Evolutionary conservation across 2,329 filamentous ascomycete genomes (phyloP).

Genomic region (Ciborinia camelliae): DNA sequence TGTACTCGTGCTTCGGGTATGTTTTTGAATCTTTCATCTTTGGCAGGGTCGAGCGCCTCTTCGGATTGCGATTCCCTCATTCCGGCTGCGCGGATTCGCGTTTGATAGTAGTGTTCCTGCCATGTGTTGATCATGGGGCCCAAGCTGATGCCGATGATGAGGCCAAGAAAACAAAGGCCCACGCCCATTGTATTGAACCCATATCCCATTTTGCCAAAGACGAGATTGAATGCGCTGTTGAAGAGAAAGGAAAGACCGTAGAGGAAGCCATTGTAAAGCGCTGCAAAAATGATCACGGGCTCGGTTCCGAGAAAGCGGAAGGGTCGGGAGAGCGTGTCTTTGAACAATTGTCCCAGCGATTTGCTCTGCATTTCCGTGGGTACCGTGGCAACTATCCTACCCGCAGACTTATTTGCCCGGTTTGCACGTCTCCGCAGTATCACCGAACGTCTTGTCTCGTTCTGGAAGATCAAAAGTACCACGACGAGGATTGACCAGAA

Average conservation of each 20-base stretch:
- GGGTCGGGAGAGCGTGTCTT: constrained; percentile 34
- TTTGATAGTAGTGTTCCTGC: constrained; percentile 39
- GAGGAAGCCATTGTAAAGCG: constrained; percentile 57
- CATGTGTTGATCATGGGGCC: constrained; percentile 44
- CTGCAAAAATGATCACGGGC: constrained; percentile 57
- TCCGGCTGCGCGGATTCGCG: constrained; percentile 39
- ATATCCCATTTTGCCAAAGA: constrained; percentile 45
- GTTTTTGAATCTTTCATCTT: constrained; percentile 33
- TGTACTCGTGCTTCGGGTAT: constrained; percentile 44
- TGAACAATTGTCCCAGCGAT: constrained; percentile 14
- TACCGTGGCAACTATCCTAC: background rate
- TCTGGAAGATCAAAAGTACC: constrained; percentile 8
- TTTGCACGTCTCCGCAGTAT: constrained; percentile 6
- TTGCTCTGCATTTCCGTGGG: constrained; percentile 14
- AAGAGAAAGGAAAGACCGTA: constrained; percentile 52
- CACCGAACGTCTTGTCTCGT: constrained; percentile 22
- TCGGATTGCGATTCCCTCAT: background rate
- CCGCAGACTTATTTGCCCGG: constrained; percentile 5
- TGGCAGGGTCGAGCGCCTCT: background rate
- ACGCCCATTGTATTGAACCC: constrained; percentile 42
- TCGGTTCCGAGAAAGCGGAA: constrained; percentile 56
- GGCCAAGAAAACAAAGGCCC: constrained; percentile 42
- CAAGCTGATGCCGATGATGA: constrained; percentile 41
- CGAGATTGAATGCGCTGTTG: constrained; percentile 44
- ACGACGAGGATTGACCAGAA: constrained; percentile 22